These are phyloP conservation scores for Vicia sativa DNA, from an alignment of 306 rosid species.

Conservation along the genomic window DNA sequence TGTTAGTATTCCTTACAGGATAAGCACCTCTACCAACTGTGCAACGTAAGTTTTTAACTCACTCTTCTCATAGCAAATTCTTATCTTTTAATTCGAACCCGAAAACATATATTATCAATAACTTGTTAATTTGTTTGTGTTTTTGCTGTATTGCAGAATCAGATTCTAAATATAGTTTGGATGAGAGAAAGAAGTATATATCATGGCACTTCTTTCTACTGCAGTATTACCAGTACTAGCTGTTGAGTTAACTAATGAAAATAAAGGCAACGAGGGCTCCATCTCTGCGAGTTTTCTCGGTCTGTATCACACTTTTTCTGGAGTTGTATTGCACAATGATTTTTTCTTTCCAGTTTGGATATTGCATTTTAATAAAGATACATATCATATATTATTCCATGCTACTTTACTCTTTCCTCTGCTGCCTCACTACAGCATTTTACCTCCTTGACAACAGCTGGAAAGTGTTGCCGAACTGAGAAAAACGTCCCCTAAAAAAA, in stretches of 20 bases:
- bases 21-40: constrained; percentile 61
- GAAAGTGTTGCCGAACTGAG: too few relatives aligned
- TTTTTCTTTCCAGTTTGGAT: too few relatives aligned
- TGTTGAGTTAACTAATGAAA: neutral
- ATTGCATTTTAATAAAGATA: neutral
- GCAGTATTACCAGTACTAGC: neutral
- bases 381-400: neutral
- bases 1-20: constrained; percentile 52
- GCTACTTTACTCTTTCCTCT: neutral
- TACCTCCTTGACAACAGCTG: too few relatives aligned
- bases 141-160: neutral
- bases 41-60: neutral
- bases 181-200: neutral
- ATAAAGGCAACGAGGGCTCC: neutral
- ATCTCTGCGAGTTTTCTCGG: neutral
- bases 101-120: too few relatives aligned
- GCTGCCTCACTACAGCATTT: too few relatives aligned
- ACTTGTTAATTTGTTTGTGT: neutral
- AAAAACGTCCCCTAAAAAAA: too few relatives aligned
- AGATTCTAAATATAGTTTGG: neutral
- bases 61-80: neutral
- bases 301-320: too few relatives aligned
- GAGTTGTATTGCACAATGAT: too few relatives aligned
- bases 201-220: neutral
- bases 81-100: too few relatives aligned